Evolutionary conservation across 2,329 filamentous ascomycete genomes (phyloP).

Genomic region (Zasmidium citrigriseum): DNA sequence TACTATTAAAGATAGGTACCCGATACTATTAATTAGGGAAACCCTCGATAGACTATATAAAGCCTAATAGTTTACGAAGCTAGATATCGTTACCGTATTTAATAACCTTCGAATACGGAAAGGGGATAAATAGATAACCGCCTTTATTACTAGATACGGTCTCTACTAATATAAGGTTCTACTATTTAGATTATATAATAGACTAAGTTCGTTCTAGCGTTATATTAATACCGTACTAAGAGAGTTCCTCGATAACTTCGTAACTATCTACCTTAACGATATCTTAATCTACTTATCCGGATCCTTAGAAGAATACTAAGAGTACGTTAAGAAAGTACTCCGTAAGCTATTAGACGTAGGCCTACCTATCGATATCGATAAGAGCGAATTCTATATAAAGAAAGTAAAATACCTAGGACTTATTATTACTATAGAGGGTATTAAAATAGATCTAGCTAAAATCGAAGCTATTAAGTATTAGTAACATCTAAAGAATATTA

Average conservation of each 20-base stretch:
- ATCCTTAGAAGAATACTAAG: slow-evolving; percentile 27
- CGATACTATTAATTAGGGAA: not conserved
- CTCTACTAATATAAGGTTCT: too few relatives aligned
- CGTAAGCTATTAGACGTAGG: slow-evolving; percentile 21
- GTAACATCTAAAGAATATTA: not conserved
- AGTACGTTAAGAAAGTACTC: slow-evolving; percentile 29
- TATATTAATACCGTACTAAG: slow-evolving; percentile 21
- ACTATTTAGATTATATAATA: slow-evolving; percentile 18
- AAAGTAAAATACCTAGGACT: slow-evolving; percentile 32
- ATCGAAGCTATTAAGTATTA: slow-evolving; percentile 3
- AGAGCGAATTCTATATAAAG: slow-evolving; percentile 20
- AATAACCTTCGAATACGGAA: slow-evolving; percentile 25
- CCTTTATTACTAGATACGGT: slow-evolving; percentile 4
- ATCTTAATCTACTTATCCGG: slow-evolving; percentile 29
- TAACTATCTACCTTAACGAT: slow-evolving; percentile 29
- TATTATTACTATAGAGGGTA: slow-evolving; percentile 24
- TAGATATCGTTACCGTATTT: too few relatives aligned
- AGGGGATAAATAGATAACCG: slow-evolving; percentile 3
- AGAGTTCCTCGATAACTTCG: slow-evolving; percentile 25
- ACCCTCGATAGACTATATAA: too few relatives aligned
- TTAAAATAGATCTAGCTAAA: slow-evolving; percentile 21
- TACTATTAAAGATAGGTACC: slow-evolving; percentile 4
- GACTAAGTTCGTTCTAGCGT: slow-evolving; percentile 28
- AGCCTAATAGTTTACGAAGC: too few relatives aligned
- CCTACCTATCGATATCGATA: slow-evolving; percentile 11